These are phyloP conservation scores for Emydomyces testavorans DNA, from an alignment of 2,329 filamentous ascomycete genomes.

Conservation along the genomic window DNA sequence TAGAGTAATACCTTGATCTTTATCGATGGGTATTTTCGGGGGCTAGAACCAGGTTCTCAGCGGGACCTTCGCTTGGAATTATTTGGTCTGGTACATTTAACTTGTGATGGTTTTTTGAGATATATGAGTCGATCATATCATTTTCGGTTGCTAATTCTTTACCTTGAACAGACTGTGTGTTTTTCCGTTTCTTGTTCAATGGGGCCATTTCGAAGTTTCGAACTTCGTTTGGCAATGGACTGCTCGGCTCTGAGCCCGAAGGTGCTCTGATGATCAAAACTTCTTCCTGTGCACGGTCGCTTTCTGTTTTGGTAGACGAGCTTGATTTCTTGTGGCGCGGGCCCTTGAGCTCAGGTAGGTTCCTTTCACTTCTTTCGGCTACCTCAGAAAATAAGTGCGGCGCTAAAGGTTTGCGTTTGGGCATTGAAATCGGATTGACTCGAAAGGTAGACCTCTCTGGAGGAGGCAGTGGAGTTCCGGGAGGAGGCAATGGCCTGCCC, in stretches of 20 bases:
- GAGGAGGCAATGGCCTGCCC: constrained; percentile 69
- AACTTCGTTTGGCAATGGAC: constrained; percentile 5
- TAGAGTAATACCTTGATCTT: not conserved
- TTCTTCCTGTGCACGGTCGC: constrained; percentile 36
- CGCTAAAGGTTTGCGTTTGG: constrained; percentile 54
- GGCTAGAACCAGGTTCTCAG: not conserved
- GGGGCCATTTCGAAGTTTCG: not conserved
- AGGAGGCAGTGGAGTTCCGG: constrained; percentile 63
- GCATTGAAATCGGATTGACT: constrained; percentile 46
- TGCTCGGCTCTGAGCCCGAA: constrained; percentile 40
- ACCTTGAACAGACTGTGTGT: not conserved
- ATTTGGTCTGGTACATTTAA: not conserved
- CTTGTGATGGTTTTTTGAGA: not conserved
- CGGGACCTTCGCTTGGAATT: not conserved
- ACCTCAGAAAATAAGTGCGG: constrained; percentile 30
- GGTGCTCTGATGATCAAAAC: constrained; percentile 56
- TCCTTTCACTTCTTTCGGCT: constrained; percentile 3
- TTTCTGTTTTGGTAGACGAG: constrained; percentile 31
- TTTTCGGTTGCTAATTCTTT: not conserved
- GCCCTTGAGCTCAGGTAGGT: constrained; percentile 16
- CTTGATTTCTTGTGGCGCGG: constrained; percentile 42
- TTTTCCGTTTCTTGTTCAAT: not conserved
- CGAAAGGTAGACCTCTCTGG: constrained; percentile 49
- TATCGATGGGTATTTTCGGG: not conserved
- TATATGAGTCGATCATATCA: not conserved